Base-by-base conservation (phyloP, 2,329 filamentous ascomycete species). In the Helotiales sp. region DNA sequence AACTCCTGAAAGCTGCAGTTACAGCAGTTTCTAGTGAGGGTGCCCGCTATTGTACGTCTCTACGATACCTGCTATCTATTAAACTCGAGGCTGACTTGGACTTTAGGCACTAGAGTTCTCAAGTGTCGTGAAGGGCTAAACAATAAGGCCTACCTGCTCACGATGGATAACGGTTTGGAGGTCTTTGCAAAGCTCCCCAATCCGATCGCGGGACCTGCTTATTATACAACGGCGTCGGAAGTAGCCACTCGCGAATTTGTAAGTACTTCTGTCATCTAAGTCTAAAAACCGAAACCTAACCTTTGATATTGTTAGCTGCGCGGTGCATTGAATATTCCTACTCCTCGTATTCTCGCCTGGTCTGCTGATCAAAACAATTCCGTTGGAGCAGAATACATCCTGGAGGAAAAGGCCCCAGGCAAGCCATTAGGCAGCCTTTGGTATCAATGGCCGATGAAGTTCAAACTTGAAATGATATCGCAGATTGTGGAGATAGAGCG, bases 121-220 rank as follows among this genome's bases (percentile, higher is more conserved):
- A 75, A 76, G 59, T 53, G 75, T 13, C 69, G 64, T 8, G 72
- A 76, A 66, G 73, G 73, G 31, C 66, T 66, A 30, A 75, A 68
- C 58, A 75, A 71, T 62, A 75, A 75, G 55, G 70, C 70, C 17
- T 73, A 75, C 46, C 54, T 71, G 4, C 59, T 74, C 24, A 40
- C 61, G 1, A 69, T 70, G 66, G 61, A 71, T 48, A 65, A 70
- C 38, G 65, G 64, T 47, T 57, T 51, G 59, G 59, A 66, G 63
- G 57, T 66, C 10, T 66, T 70, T 64, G 64, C 64, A 58, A 61
- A 61, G n/a, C 61, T 67, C 29, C 63, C 64, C 17, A 49, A 57
- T 58, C 62, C 62, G 4, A 64, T 61, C 29, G 47, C 64, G 47
- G 58, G 64, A 3, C 59, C 63, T 15, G 49, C 52, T 54, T 24